Evolutionary conservation across 192 early-diverging fungal species (phyloP).

Genomic region (Funneliformis geosporum): DNA sequence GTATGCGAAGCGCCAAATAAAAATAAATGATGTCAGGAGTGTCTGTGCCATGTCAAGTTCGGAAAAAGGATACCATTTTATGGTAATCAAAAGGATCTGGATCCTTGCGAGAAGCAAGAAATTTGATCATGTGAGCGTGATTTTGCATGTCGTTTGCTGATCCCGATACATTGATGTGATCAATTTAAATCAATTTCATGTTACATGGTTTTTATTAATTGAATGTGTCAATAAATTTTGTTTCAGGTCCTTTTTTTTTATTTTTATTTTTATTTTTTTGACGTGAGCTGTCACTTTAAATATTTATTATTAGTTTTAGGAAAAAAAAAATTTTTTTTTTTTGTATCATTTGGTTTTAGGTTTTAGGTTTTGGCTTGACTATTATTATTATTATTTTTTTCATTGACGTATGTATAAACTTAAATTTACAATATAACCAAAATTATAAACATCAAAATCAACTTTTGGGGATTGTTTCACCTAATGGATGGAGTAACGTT

Average conservation of each 20-base stretch:
- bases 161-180: too few relatives aligned
- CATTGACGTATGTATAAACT: background rate
- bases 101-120: too few relatives aligned
- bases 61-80: background rate
- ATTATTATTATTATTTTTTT: background rate
- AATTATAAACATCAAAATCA: background rate
- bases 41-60: background rate
- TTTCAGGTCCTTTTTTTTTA: too few relatives aligned
- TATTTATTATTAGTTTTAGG: background rate
- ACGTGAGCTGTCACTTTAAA: background rate
- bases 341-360: background rate
- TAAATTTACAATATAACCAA: background rate
- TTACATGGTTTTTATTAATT: background rate
- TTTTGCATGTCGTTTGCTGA: background rate
- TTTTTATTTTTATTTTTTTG: background rate
- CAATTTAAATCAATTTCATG: background rate
- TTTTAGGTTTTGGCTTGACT: background rate
- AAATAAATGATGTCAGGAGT: background rate
- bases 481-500: background rate
- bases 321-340: too few relatives aligned
- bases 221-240: too few relatives aligned
- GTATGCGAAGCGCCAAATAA: too few relatives aligned
- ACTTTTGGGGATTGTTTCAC: background rate
- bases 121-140: background rate
- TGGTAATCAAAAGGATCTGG: background rate